Evolutionary conservation across 176 grass and related monocot genomes (phyloP).

Genomic region (Oryza longistaminata): DNA sequence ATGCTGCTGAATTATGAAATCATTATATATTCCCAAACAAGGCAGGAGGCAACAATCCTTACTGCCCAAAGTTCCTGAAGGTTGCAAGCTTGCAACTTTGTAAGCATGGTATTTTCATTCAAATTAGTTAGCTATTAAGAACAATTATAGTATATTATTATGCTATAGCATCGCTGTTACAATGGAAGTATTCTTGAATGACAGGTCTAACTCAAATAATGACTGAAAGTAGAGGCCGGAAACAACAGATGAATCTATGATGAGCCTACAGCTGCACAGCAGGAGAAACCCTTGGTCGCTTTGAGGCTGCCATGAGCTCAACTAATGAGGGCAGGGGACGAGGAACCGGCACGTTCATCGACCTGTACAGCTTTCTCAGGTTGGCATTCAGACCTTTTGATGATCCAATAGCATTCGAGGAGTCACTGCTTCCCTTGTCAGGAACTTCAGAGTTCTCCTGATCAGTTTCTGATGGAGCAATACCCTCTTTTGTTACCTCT

Average conservation of each 20-base stretch:
- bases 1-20: neutral
- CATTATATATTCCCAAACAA: too few relatives aligned
- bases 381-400: constrained; percentile 41
- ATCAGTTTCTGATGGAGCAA: neutral
- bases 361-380: constrained; percentile 64
- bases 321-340: constrained; percentile 64
- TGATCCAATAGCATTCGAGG: constrained; percentile 11
- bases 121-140: neutral
- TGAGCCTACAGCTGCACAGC: neutral
- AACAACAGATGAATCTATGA: neutral
- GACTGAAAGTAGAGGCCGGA: neutral
- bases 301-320: constrained; percentile 52
- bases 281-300: constrained; percentile 49
- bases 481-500: neutral
- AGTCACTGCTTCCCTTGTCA: neutral
- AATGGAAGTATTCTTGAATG: neutral
- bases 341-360: constrained; percentile 64
- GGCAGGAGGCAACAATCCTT: too few relatives aligned
- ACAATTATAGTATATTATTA: neutral
- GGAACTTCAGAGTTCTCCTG: neutral
- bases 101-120: neutral
- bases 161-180: neutral
- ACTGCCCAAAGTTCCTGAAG: neutral
- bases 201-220: neutral
- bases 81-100: neutral